Conservation (phyloP, 2,329 filamentous ascomycete genomes). For the Emergomyces orientalis region DNA sequence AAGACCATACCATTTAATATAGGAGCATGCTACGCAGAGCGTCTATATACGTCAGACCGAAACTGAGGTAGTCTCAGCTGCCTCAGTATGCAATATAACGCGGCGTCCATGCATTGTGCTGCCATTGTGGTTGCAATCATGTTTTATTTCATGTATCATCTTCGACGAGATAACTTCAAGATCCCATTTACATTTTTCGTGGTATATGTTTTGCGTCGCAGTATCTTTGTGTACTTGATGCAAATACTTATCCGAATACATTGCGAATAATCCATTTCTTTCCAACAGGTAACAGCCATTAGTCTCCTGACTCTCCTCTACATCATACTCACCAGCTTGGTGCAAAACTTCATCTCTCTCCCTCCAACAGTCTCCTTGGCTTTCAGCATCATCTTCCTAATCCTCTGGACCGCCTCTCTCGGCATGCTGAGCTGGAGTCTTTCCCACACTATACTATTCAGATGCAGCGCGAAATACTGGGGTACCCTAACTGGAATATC, state of each 20-base stretch:
- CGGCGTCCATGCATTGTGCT: background rate
- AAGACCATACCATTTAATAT: background rate
- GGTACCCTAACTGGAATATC: constrained; percentile 45
- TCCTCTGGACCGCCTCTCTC: constrained; percentile 47
- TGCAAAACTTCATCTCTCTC: constrained; percentile 45
- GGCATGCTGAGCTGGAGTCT: constrained; percentile 47
- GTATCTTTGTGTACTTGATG: background rate
- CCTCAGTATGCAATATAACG: background rate
- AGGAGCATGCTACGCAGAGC: background rate
- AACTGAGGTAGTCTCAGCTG: background rate
- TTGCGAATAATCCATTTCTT: background rate
- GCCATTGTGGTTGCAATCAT: constrained; percentile 36
- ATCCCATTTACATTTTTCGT: constrained; percentile 53
- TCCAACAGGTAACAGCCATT: constrained; percentile 41
- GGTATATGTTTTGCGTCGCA: constrained; percentile 32
- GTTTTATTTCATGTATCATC: constrained; percentile 47
- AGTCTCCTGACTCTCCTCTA: constrained; percentile 45
- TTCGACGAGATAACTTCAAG: constrained; percentile 43
- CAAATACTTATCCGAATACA: background rate
- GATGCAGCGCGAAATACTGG: constrained; percentile 45
- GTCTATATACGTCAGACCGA: background rate
- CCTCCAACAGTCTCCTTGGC: constrained; percentile 44
- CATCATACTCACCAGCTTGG: constrained; percentile 39
- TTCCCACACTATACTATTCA: constrained; percentile 43
- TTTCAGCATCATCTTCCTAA: constrained; percentile 40